Conservation (phyloP, 768 basidiomycete species). For the Tephrocybe sp. region DNA sequence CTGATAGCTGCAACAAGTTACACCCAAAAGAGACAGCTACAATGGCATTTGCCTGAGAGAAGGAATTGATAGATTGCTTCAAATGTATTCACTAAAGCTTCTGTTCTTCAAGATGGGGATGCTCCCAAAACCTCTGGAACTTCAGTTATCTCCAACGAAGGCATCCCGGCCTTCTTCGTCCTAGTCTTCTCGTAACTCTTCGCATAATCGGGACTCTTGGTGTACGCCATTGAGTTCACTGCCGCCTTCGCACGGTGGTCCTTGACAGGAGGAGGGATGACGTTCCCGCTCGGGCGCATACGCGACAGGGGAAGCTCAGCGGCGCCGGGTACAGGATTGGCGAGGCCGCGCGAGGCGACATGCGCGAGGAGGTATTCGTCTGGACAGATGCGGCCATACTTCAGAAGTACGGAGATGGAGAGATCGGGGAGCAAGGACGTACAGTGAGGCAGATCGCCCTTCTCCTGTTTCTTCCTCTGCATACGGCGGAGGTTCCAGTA, state of each 20-base stretch:
- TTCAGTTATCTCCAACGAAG: neutral
- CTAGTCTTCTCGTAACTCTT: constrained; percentile 28
- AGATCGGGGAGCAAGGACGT: constrained; percentile 4
- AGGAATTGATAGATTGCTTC: too few species aligned
- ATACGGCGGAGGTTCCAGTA: constrained; percentile 27
- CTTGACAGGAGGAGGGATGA: constrained; percentile 16
- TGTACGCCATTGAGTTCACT: constrained; percentile 26
- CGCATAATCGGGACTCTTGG: constrained; percentile 34
- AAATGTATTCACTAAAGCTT: neutral
- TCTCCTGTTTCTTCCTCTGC: constrained; percentile 25
- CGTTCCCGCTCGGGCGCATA: constrained; percentile 14
- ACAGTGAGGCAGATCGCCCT: constrained; percentile 32
- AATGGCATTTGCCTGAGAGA: too few species aligned
- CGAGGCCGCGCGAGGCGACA: constrained; percentile 11
- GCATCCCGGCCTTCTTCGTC: neutral
- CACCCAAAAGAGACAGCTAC: neutral
- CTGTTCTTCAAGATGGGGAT: constrained; percentile 1
- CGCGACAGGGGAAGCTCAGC: constrained; percentile 13
- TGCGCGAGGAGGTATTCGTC: constrained; percentile 33
- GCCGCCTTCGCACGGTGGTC: constrained; percentile 25
- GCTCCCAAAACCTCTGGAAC: constrained; percentile 3
- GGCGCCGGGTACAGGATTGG: constrained; percentile 12
- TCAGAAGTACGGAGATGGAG: neutral
- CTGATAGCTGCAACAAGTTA: neutral
- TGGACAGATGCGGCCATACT: constrained; percentile 4